phyloP scores from a whole-genome alignment of 164 flowering plant genomes.

The Paratinospora sagittata region DNA sequence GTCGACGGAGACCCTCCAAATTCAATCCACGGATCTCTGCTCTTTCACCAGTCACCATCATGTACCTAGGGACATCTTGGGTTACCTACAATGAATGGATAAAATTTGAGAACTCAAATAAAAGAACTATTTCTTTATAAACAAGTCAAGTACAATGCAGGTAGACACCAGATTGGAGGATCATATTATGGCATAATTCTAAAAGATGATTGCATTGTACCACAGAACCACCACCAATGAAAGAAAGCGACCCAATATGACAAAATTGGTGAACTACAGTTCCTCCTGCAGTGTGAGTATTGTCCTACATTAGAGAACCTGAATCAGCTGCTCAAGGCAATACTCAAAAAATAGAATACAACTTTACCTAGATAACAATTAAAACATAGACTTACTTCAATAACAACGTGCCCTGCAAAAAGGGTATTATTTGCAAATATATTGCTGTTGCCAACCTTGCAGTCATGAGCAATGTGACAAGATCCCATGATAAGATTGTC shows the following conservation, averaged over 20 bases:
- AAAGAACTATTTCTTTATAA: background rate
- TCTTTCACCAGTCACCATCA: slow-evolving; percentile 87
- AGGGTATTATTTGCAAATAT: slow-evolving; percentile 90
- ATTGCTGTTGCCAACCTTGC: slow-evolving; percentile 79
- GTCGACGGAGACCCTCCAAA: slow-evolving; percentile 82
- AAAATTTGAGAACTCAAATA: slow-evolving; percentile 5
- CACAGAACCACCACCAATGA: slow-evolving; percentile 95
- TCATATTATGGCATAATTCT: background rate
- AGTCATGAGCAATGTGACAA: slow-evolving; percentile 97
- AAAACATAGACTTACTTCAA: slow-evolving; percentile 55
- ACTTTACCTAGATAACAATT: background rate
- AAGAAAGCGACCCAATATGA: slow-evolving; percentile 71
- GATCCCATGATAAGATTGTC: slow-evolving; percentile 95
- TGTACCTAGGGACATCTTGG: slow-evolving; percentile 90
- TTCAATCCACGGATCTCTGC: slow-evolving; percentile 89
- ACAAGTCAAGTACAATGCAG: background rate
- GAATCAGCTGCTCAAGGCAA: slow-evolving; percentile 5
- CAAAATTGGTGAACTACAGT: slow-evolving; percentile 87
- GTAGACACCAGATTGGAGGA: background rate
- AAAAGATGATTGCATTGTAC: slow-evolving; percentile 40
- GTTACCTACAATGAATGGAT: slow-evolving; percentile 41
- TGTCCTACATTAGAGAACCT: slow-evolving; percentile 48
- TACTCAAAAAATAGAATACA: background rate
- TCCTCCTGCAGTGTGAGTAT: slow-evolving; percentile 80
- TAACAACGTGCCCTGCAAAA: slow-evolving; percentile 85